These are phyloP conservation scores for Fusarium scirpi DNA, from an alignment of 2,329 filamentous ascomycete species.

Conservation along the genomic window DNA sequence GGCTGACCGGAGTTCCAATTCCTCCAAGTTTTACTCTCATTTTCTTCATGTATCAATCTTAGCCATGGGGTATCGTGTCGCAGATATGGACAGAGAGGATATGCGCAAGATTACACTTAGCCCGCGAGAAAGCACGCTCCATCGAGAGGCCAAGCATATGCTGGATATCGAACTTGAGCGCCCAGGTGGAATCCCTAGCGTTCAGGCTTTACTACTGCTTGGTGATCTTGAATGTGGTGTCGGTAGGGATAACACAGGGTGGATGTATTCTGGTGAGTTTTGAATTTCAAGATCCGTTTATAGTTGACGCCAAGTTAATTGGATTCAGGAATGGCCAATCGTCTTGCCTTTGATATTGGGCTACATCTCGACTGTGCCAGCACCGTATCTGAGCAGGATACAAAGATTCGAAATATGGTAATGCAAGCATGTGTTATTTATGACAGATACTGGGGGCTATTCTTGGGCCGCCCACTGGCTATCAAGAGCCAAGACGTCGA, in stretches of 20 bases:
- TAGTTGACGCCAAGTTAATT: neutral
- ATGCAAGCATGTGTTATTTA: conserved; percentile 65
- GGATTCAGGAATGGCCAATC: conserved; percentile 56
- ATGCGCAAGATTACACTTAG: conserved; percentile 61
- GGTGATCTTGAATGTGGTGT: conserved; percentile 66
- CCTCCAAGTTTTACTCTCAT: conserved; percentile 62
- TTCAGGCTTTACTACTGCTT: conserved; percentile 64
- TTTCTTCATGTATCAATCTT: conserved; percentile 65
- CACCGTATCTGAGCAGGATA: conserved; percentile 60
- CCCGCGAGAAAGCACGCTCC: conserved; percentile 63
- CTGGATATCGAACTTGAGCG: conserved; percentile 65
- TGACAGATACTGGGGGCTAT: conserved; percentile 68
- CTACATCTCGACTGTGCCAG: conserved; percentile 60
- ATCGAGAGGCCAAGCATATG: conserved; percentile 66
- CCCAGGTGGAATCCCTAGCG: conserved; percentile 64
- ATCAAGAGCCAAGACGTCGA: conserved; percentile 66
- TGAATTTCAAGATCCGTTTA: neutral
- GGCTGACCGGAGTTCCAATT: conserved; percentile 58
- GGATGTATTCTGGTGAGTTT: conserved; percentile 64
- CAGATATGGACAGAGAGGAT: conserved; percentile 62
- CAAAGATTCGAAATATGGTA: conserved; percentile 62
- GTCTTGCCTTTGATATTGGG: conserved; percentile 61
- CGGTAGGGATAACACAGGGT: conserved; percentile 65
- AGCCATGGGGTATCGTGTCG: conserved; percentile 64
- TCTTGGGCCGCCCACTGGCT: conserved; percentile 64